phyloP scores from a whole-genome alignment of 2,329 filamentous ascomycete genomes.

The Graphium sp. region DNA sequence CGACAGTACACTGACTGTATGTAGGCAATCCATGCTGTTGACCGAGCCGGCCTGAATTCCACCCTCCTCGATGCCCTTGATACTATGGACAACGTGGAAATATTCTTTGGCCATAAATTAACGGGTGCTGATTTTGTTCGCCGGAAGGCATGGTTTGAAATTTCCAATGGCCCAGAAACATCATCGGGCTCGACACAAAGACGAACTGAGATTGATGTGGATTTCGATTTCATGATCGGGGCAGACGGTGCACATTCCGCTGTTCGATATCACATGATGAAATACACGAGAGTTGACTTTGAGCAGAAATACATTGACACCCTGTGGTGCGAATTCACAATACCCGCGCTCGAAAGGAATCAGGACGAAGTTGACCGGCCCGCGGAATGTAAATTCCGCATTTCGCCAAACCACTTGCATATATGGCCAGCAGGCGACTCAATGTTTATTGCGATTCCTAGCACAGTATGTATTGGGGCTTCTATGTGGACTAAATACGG shows the following conservation, averaged over 20 bases:
- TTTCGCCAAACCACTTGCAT: conserved; percentile 85
- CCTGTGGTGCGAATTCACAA: conserved; percentile 90
- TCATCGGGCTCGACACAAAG: no score
- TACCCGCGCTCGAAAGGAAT: conserved; percentile 34
- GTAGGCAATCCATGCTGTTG: conserved; percentile 73
- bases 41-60: conserved; percentile 71
- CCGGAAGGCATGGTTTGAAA: conserved; percentile 78
- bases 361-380: conserved; percentile 19
- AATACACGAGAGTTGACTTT: conserved; percentile 79
- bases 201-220: conserved; percentile 59
- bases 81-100: conserved; percentile 69
- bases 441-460: conserved; percentile 97
- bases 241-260: conserved; percentile 92
- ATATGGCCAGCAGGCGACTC: conserved; percentile 91
- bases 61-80: conserved; percentile 71
- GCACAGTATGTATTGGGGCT: conserved; percentile 25
- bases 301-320: conserved; percentile 92
- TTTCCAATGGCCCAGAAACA: conserved; percentile 18
- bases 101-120: conserved; percentile 89
- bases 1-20: conserved; percentile 28
- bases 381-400: conserved; percentile 41
- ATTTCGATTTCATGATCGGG: conserved; percentile 87
- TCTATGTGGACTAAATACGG: no score
- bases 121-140: conserved; percentile 71
- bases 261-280: conserved; percentile 88